Evolutionary conservation across 345 rosid genomes (phyloP).

Genomic region (Triadica sebifera): DNA sequence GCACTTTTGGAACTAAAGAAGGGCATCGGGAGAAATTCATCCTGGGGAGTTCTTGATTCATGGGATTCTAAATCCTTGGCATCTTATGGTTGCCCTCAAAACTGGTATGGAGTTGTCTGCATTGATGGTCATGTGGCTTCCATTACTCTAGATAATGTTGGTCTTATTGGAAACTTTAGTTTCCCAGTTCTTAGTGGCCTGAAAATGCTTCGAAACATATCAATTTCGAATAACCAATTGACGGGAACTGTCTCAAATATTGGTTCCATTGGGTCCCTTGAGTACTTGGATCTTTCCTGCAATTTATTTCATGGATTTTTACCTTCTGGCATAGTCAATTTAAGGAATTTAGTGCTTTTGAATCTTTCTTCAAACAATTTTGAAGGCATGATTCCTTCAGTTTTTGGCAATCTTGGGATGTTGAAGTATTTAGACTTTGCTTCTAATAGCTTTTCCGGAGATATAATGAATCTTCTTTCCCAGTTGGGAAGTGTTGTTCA

Average conservation of each 20-base stretch:
- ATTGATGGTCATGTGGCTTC: conserved; percentile 56
- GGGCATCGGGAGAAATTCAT: conserved; percentile 58
- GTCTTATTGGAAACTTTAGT: conserved; percentile 66
- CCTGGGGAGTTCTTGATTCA: conserved; percentile 53
- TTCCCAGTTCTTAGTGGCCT: conserved; percentile 53
- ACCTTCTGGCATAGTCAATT: conserved; percentile 44
- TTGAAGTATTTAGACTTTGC: conserved; percentile 64
- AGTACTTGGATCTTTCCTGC: conserved; percentile 54
- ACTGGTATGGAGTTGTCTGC: conserved; percentile 80
- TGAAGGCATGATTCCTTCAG: conserved; percentile 52
- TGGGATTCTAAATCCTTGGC: conserved; percentile 66
- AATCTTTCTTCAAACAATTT: conserved; percentile 58
- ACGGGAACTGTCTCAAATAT: conserved; percentile 64
- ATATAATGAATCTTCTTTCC: conserved; percentile 58
- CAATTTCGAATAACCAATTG: conserved; percentile 60
- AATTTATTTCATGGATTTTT: conserved; percentile 55
- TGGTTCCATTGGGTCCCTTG: conserved; percentile 49
- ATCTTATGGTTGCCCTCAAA: conserved; percentile 64
- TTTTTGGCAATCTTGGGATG: conserved; percentile 44
- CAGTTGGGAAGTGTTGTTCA: conserved; percentile 46
- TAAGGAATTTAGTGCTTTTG: conserved; percentile 45
- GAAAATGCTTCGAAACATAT: conserved; percentile 55
- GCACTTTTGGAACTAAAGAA: conserved; percentile 75
- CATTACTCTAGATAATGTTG: conserved; percentile 53
- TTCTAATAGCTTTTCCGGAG: conserved; percentile 63